Conservation (phyloP, 495 filamentous ascomycete species). For the Penicillium angulare region DNA sequence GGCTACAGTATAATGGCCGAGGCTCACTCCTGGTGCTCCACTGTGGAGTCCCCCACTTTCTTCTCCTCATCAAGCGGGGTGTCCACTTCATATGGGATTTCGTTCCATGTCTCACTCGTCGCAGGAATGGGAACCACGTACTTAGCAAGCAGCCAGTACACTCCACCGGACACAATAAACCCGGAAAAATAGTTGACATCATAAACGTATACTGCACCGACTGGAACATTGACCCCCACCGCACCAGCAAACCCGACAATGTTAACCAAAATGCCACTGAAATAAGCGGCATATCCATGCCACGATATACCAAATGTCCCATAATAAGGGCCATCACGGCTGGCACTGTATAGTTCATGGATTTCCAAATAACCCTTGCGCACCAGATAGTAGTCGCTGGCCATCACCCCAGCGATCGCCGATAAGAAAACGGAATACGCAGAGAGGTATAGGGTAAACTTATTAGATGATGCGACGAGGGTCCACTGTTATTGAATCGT, state of each 20-base stretch:
- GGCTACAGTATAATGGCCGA: neutral
- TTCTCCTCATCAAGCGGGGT: slow-evolving; percentile 36
- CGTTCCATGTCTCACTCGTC: slow-evolving; percentile 71
- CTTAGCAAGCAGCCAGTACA: slow-evolving; percentile 69
- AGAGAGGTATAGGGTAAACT: slow-evolving; percentile 85
- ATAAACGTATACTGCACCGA: slow-evolving; percentile 80
- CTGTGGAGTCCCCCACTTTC: slow-evolving; percentile 13
- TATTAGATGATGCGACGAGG: slow-evolving; percentile 68
- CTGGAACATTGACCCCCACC: slow-evolving; percentile 64
- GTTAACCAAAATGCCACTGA: slow-evolving; percentile 83
- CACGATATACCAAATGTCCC: slow-evolving; percentile 70
- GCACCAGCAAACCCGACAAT: slow-evolving; percentile 86
- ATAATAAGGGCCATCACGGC: slow-evolving; percentile 63
- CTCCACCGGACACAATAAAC: slow-evolving; percentile 61
- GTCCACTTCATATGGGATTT: slow-evolving; percentile 61
- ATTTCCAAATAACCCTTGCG: slow-evolving; percentile 77
- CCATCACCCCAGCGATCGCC: slow-evolving; percentile 86
- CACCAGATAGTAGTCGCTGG: slow-evolving; percentile 84
- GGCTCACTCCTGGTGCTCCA: neutral
- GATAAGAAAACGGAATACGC: slow-evolving; percentile 90
- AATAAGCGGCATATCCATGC: slow-evolving; percentile 78
- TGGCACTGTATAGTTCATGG: slow-evolving; percentile 71
- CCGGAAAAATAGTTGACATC: slow-evolving; percentile 85
- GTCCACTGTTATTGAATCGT: slow-evolving; percentile 53
- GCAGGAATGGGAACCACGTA: slow-evolving; percentile 68